Evolutionary conservation across 2,329 filamentous ascomycete species (phyloP), one percentile per base, ranked within the genome.

Genomic region (Fusarium graminum): DNA sequence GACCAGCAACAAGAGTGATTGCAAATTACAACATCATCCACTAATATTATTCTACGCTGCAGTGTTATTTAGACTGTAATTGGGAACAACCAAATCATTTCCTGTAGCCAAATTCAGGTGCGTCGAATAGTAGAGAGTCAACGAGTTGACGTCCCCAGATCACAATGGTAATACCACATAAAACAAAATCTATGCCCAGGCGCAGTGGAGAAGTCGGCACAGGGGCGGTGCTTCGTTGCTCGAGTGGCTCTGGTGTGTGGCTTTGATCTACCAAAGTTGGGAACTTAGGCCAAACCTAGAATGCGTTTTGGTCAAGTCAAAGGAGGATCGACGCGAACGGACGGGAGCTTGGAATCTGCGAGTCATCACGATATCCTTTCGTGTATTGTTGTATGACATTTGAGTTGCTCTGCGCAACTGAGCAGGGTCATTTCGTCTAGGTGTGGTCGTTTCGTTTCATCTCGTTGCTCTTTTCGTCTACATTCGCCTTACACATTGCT

Each of bases 11-110:
- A 52, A 32, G 25, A 39, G 41, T 52, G 34, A 63, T 63, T 58
- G 59, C 42, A 63, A 64, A 64, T 63, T 64, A 64, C 38, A 46
- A 13, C 22, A 44, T 39, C 59, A 25, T 16, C 46, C 61, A 59
- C 52, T 36, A 36, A 36, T 36, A n/a, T 36, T 16, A 36, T n/a
- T 36, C 4, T 17, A 28, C n/a, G 29, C 25, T 51, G 44, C 30
- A 42, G 42, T 42, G 14, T 16, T 17, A 52, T 54, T 12, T 38
- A 22, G 28, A 10, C 26, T 51, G 49, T 65, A 52, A 65, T 65
- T 65, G 34, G 22, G 55, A 65, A 29, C 30, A 22, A 30, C 55
- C 19, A 22, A 30, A 44, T 28, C 55, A 65, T 65, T 41, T 65
- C 62, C 44, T 47, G 19, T 17, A 58, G 6, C 22, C 6, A 22